Conservation (phyloP, 2,329 filamentous ascomycete genomes). For the Dactylellina cionopaga region DNA sequence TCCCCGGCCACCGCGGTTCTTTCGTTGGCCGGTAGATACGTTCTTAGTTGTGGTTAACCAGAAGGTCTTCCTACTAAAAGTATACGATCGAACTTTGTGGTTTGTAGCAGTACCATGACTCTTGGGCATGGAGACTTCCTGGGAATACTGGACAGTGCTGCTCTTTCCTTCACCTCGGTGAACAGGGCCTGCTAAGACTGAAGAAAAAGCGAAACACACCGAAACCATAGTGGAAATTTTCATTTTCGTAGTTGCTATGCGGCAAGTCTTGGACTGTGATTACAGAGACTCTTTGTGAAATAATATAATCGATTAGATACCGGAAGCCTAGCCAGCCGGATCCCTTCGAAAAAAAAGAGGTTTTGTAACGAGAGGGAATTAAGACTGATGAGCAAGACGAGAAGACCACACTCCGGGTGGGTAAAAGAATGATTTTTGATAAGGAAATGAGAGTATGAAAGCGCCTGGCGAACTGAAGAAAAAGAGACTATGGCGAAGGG, state of each 20-base stretch:
- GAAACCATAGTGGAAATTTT: constrained; percentile 34
- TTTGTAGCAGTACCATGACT: background rate
- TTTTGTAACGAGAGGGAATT: background rate
- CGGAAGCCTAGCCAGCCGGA: background rate
- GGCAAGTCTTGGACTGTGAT: no score
- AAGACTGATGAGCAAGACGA: background rate
- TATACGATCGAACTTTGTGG: background rate
- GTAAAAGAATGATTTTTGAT: constrained; percentile 15
- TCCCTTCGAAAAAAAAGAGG: background rate
- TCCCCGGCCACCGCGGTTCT: background rate
- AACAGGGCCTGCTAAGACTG: constrained; percentile 20
- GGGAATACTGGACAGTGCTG: constrained; percentile 13
- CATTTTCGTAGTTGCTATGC: constrained; percentile 17
- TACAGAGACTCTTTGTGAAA: background rate
- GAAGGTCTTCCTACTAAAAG: background rate
- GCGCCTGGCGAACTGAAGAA: constrained; percentile 37
- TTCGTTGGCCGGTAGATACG: background rate
- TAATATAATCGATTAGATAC: background rate
- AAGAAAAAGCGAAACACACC: background rate
- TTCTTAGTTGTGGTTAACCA: background rate
- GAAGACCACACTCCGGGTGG: constrained; percentile 49
- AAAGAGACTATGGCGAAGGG: constrained; percentile 1
- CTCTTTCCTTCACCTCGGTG: constrained; percentile 38
- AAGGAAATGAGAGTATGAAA: constrained; percentile 15
- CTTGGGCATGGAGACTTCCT: constrained; percentile 21